Percentiles rank a stretch among this genome's conserved stretches.
Evolutionary conservation across 345 rosid genomes (phyloP).

Genomic region (Eucalyptus tenuipes): DNA sequence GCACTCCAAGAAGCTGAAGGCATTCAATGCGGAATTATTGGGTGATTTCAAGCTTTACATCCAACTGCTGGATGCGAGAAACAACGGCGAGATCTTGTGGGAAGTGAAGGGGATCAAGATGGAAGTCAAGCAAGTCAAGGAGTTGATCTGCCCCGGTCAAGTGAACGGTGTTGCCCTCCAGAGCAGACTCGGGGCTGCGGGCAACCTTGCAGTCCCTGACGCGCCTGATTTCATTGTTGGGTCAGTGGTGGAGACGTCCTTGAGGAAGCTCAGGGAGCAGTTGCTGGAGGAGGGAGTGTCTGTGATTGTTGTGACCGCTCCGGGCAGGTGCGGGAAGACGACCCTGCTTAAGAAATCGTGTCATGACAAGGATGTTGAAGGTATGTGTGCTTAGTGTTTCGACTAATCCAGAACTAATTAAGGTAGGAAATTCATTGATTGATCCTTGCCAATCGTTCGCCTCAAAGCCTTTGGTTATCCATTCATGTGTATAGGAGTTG

Average conservation of each 20-base stretch:
- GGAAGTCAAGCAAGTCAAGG: not conserved
- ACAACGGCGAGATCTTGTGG: too few species aligned
- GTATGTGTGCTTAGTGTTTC: not conserved
- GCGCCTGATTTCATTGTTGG: not conserved
- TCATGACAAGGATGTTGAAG: not conserved
- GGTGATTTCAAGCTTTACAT: not conserved
- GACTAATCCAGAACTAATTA: not conserved
- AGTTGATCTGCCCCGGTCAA: not conserved
- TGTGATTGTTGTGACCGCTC: not conserved
- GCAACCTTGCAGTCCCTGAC: too few species aligned
- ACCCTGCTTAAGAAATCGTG: not conserved
- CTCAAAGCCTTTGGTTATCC: too few species aligned
- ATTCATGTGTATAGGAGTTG: too few species aligned
- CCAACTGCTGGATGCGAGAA: too few species aligned
- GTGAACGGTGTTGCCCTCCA: too few species aligned
- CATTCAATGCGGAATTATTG: not conserved
- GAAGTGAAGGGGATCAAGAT: not conserved
- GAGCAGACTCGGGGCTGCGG: too few species aligned
- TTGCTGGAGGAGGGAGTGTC: not conserved
- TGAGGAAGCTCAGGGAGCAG: not conserved
- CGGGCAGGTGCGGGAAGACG: not conserved
- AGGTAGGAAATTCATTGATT: too few species aligned
- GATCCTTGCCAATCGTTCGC: too few species aligned
- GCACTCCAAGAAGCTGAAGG: not conserved
- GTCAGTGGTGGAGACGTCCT: not conserved